Percentiles rank a stretch among this genome's conserved stretches.
These are phyloP conservation scores for Paraphaeosphaeria minitans DNA, from an alignment of 2,329 filamentous ascomycete species.

Conservation along the genomic window DNA sequence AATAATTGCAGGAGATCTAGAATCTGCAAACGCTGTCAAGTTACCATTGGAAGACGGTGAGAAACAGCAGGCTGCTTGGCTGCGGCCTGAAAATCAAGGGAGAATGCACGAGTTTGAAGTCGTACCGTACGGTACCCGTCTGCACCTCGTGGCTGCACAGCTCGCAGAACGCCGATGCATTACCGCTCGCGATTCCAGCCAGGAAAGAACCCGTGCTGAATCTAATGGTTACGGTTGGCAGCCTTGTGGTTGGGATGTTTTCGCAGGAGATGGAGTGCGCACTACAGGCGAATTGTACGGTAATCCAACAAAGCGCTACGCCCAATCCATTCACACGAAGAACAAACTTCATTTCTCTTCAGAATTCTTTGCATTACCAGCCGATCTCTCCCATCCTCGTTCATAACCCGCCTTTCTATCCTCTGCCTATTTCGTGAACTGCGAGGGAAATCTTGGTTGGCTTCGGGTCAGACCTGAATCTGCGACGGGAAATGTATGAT, in stretches of 20 bases:
- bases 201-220: neutral
- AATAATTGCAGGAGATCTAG: constrained; percentile 25
- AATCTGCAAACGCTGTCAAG: constrained; percentile 6
- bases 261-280: neutral
- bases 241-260: neutral
- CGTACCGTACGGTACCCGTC: constrained; percentile 11
- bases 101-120: constrained; percentile 15
- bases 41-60: constrained; percentile 10
- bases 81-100: neutral
- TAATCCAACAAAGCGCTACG: neutral
- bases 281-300: neutral
- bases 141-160: constrained; percentile 24
- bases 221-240: constrained; percentile 2
- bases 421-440: neutral
- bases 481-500: constrained; percentile 1
- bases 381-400: neutral
- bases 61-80: constrained; percentile 7
- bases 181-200: constrained; percentile 2
- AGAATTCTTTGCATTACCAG: neutral
- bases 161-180: constrained; percentile 13
- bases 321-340: neutral
- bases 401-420: neutral
- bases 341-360: neutral
- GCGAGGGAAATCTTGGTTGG: neutral
- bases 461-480: neutral